Percentiles rank a stretch among this genome's conserved stretches.
These are phyloP conservation scores for Venturia nashicola DNA, from an alignment of 2,329 filamentous ascomycete species.

Conservation along the genomic window DNA sequence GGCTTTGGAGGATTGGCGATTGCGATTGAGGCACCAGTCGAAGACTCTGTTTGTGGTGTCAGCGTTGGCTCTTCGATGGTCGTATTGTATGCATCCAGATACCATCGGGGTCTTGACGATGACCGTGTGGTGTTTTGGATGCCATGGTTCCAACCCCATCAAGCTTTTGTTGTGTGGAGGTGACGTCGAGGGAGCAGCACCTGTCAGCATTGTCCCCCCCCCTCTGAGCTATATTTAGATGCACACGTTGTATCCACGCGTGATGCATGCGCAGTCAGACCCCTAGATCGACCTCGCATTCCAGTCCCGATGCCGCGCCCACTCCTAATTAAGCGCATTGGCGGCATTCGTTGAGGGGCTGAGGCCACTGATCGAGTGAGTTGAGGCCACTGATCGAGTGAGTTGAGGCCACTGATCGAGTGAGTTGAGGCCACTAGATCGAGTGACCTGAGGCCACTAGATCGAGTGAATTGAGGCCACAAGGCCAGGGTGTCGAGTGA, in stretches of 20 bases:
- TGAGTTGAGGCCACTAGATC: too few relatives aligned
- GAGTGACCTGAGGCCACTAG: too few relatives aligned
- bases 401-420: too few relatives aligned
- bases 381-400: too few relatives aligned
- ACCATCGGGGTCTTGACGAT: slow-evolving; percentile 22
- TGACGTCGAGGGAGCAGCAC: background rate
- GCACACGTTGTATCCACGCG: background rate
- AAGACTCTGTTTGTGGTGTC: slow-evolving; percentile 17
- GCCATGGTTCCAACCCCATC: slow-evolving; percentile 18
- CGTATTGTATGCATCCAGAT: too few relatives aligned
- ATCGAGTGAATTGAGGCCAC: too few relatives aligned
- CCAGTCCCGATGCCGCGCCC: too few relatives aligned
- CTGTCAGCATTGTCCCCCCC: background rate
- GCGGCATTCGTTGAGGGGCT: too few relatives aligned
- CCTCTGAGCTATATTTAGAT: background rate
- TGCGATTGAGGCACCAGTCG: slow-evolving; percentile 16
- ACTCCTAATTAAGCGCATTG: too few relatives aligned
- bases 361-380: too few relatives aligned
- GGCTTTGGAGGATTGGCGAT: slow-evolving; percentile 22
- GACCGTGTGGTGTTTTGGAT: slow-evolving; percentile 25
- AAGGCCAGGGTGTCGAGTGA: too few relatives aligned
- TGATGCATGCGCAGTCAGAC: background rate
- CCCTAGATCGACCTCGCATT: too few relatives aligned
- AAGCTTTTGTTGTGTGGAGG: background rate
- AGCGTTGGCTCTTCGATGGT: slow-evolving; percentile 12